Percentiles rank a stretch among this genome's conserved stretches.
Evolutionary conservation across 352 stramenopile species (phyloP).

Genomic region (Phytophthora podocarpi): DNA sequence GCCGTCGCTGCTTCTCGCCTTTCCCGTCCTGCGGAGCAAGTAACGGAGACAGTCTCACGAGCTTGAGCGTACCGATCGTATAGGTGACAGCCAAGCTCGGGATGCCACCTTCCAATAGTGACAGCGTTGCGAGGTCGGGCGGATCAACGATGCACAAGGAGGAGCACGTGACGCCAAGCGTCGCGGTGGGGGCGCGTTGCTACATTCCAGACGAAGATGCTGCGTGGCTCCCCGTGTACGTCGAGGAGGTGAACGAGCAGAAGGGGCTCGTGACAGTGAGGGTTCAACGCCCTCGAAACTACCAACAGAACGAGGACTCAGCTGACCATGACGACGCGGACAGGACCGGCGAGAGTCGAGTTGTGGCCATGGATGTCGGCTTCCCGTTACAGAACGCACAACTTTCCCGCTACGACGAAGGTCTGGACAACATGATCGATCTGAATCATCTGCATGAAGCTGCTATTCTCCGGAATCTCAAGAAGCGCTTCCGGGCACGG

Average conservation of each 20-base stretch:
- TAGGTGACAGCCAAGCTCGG: not conserved
- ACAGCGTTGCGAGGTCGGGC: constrained; percentile 1
- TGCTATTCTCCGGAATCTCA: constrained; percentile 91
- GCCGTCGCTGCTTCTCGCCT: constrained; percentile 17
- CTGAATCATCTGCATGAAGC: constrained; percentile 90
- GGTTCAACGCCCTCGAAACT: constrained; percentile 37
- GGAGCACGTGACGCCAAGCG: constrained; percentile 27
- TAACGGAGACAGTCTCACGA: constrained; percentile 20
- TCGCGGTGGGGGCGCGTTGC: constrained; percentile 68
- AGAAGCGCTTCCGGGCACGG: constrained; percentile 71
- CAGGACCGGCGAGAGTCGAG: constrained; percentile 25
- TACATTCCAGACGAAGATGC: constrained; percentile 72
- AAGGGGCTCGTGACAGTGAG: constrained; percentile 48
- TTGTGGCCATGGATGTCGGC: constrained; percentile 43
- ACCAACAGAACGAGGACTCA: constrained; percentile 32
- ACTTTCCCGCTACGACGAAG: constrained; percentile 22
- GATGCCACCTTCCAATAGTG: constrained; percentile 33
- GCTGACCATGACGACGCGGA: constrained; percentile 29
- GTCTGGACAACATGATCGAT: constrained; percentile 81
- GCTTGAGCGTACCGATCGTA: constrained; percentile 3
- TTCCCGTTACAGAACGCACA: constrained; percentile 76
- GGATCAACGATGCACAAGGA: constrained; percentile 16
- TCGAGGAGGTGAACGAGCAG: constrained; percentile 64
- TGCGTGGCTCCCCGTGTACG: constrained; percentile 76
- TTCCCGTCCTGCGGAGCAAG: constrained; percentile 6